Percentiles rank a stretch among this genome's conserved stretches.
phyloP scores from a whole-genome alignment of 306 rosid genomes.

The Trichosanthes cucumerina region DNA sequence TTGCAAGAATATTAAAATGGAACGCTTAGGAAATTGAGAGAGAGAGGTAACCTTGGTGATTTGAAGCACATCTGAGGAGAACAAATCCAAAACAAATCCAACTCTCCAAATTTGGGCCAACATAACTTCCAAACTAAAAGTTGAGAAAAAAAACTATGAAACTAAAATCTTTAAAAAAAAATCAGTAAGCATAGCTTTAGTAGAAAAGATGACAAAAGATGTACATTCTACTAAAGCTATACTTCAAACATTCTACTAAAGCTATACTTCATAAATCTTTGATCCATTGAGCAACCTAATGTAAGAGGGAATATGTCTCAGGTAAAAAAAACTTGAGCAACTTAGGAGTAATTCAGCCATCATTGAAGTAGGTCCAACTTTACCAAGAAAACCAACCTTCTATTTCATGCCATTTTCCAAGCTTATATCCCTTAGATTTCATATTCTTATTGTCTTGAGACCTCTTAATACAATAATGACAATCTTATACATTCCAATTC shows the following conservation, averaged over 20 bases:
- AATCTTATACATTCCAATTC: not conserved
- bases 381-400: not conserved
- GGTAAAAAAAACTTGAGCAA: no score
- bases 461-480: not conserved
- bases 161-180: not conserved
- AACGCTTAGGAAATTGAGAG: not conserved
- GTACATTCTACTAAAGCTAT: no score
- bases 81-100: slow-evolving; percentile 73
- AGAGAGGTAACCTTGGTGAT: slow-evolving; percentile 44
- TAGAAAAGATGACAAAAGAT: no score
- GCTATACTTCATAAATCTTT: not conserved
- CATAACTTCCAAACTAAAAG: slow-evolving; percentile 62
- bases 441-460: not conserved
- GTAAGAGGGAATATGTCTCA: not conserved
- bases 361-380: no score
- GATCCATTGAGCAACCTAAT: not conserved
- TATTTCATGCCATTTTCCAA: not conserved
- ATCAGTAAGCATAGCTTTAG: slow-evolving; percentile 33
- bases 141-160: not conserved
- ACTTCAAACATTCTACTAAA: no score
- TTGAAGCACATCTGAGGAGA: slow-evolving; percentile 88
- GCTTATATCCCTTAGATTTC: not conserved
- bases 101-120: slow-evolving; percentile 95
- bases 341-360: not conserved
- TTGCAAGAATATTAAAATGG: not conserved